Percentiles rank a stretch among this genome's conserved stretches.
phyloP scores from a whole-genome alignment of 2,329 filamentous ascomycete species.

The Botrytis tulipae region DNA sequence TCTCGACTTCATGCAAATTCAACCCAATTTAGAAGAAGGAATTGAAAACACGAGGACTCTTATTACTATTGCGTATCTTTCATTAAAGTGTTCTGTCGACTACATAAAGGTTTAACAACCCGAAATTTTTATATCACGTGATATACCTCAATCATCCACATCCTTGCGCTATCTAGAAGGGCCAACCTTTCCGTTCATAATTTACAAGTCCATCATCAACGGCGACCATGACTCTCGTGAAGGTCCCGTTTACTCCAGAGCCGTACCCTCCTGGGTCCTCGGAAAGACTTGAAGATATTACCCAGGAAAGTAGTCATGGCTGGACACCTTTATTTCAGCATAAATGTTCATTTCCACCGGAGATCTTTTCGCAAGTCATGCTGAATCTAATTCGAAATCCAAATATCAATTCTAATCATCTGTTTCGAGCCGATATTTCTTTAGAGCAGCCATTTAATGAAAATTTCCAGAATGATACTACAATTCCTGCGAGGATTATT shows the following conservation, averaged over 20 bases:
- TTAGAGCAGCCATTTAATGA: conserved; percentile 47
- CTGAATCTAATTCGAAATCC: conserved; percentile 74
- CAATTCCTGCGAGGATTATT: conserved; percentile 42
- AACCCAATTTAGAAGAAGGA: not conserved
- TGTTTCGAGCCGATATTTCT: conserved; percentile 76
- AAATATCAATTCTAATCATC: conserved; percentile 73
- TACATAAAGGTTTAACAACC: not conserved
- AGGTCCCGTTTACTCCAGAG: conserved; percentile 24
- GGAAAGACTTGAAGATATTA: conserved; percentile 41
- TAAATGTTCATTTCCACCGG: conserved; percentile 60
- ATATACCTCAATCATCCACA: not conserved
- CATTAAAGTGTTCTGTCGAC: no score
- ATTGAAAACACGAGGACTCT: rapidly evolving
- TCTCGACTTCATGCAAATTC: not conserved
- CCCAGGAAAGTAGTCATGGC: conserved; percentile 28
- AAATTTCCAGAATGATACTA: conserved; percentile 35
- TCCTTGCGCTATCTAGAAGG: not conserved
- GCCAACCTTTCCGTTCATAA: not conserved
- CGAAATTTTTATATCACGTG: not conserved
- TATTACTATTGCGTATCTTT: no score
- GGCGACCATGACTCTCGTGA: conserved; percentile 10
- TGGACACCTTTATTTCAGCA: conserved; percentile 58
- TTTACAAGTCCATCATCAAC: conserved; percentile 10
- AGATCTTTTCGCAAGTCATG: conserved; percentile 66
- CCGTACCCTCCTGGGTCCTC: conserved; percentile 38